These are phyloP conservation scores for Taphrina communis DNA, from an alignment of 1,139 yeast genomes.

Conservation along the genomic window DNA sequence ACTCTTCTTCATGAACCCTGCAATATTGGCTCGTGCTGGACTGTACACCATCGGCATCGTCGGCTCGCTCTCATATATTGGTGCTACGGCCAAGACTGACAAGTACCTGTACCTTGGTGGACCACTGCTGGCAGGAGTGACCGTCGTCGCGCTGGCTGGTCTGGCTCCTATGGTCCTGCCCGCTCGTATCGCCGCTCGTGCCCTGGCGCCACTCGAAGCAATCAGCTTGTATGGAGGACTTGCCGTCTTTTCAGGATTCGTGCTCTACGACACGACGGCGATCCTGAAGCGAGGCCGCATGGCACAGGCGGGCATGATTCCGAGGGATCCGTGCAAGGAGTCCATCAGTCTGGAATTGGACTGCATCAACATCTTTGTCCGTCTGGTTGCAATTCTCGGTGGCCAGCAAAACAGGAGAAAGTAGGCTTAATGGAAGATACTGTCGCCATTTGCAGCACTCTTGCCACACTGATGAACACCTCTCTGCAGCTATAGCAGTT, in stretches of 20 bases:
- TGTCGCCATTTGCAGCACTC: too few species aligned
- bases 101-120: slow-evolving; percentile 41
- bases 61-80: slow-evolving; percentile 37
- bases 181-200: slow-evolving; percentile 28
- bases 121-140: slow-evolving; percentile 38
- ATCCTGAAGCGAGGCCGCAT: slow-evolving; percentile 30
- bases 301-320: slow-evolving; percentile 39
- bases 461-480: too few species aligned
- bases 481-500: background rate
- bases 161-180: slow-evolving; percentile 43
- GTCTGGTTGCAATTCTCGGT: slow-evolving; percentile 35
- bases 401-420: slow-evolving; percentile 25
- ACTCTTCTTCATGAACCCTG: slow-evolving; percentile 39
- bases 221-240: slow-evolving; percentile 38
- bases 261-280: slow-evolving; percentile 36
- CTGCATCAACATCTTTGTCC: slow-evolving; percentile 41
- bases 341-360: slow-evolving; percentile 37
- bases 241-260: slow-evolving; percentile 39
- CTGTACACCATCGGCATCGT: slow-evolving; percentile 40
- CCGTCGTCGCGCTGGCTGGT: slow-evolving; percentile 39
- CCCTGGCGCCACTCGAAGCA: slow-evolving; percentile 37
- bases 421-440: background rate
- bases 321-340: slow-evolving; percentile 35
- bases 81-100: slow-evolving; percentile 40
- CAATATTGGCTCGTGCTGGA: slow-evolving; percentile 40